Percentiles rank a stretch among this genome's conserved stretches.
Conservation (phyloP, 192 early-diverging fungal genomes). For the Coemansia sp. region DNA sequence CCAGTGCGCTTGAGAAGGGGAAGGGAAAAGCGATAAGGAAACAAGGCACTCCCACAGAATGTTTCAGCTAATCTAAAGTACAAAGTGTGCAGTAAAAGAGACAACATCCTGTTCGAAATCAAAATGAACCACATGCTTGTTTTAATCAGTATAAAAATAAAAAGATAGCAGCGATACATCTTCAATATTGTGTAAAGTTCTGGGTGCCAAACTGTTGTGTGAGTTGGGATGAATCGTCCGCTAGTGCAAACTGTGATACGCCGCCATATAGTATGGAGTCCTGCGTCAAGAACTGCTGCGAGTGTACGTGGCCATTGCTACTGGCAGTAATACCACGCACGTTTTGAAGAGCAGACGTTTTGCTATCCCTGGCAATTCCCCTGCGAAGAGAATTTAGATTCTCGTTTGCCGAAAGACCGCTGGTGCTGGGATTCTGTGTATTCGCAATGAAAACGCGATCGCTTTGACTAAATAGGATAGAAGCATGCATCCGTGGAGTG, state of each 20-base stretch:
- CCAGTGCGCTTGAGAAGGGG: no score
- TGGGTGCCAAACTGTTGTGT: constrained; percentile 36
- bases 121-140: neutral
- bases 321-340: neutral
- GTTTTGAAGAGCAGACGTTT: neutral
- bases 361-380: neutral
- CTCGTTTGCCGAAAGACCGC: constrained; percentile 5
- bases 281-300: constrained; percentile 41
- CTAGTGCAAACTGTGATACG: constrained; percentile 13
- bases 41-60: neutral
- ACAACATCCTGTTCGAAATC: neutral
- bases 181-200: constrained; percentile 50
- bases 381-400: neutral
- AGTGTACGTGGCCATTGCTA: constrained; percentile 12
- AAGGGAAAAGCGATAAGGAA: neutral
- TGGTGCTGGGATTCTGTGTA: neutral
- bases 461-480: constrained; percentile 52
- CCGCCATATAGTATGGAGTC: constrained; percentile 16
- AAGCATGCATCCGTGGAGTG: constrained; percentile 49
- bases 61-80: neutral
- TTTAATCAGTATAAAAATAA: no score
- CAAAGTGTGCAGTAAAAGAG: neutral
- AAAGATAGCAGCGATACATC: neutral
- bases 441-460: constrained; percentile 37
- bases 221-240: constrained; percentile 19